A percentile compares a stretch with the other conserved stretches of the same genome.
phyloP scores from a whole-genome alignment of 2,329 filamentous ascomycete species.

The Sporothrix brasiliensis region DNA sequence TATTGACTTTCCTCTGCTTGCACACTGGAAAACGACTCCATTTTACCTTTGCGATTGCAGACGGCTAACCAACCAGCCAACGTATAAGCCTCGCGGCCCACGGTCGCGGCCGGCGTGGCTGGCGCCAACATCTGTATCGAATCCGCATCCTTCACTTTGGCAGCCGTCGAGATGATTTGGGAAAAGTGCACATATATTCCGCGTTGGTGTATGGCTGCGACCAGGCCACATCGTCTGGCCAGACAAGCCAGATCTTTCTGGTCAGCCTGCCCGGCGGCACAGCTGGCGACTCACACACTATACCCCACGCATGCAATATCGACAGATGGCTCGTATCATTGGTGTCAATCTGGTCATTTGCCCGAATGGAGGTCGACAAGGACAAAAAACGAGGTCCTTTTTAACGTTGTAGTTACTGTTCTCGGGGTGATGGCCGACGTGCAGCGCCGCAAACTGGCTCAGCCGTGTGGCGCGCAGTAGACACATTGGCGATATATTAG shows the following conservation, averaged over 20 bases:
- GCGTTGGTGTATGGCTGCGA: not conserved
- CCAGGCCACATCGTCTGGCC: not conserved
- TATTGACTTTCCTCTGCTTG: not conserved
- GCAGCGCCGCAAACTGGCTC: slow-evolving; percentile 9
- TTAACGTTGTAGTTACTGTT: slow-evolving; percentile 3
- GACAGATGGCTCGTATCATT: slow-evolving; percentile 2
- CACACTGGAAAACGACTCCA: not conserved
- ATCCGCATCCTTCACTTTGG: not conserved
- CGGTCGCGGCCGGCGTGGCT: slow-evolving; percentile 17
- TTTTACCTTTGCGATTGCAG: not conserved
- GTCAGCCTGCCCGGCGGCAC: slow-evolving; percentile 7
- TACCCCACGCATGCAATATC: slow-evolving; percentile 3
- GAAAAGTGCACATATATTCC: not conserved
- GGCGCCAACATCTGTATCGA: slow-evolving; percentile 7
- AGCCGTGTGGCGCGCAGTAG: slow-evolving; percentile 15
- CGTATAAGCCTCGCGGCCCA: slow-evolving; percentile 12
- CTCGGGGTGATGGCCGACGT: slow-evolving; percentile 11
- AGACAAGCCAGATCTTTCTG: not conserved
- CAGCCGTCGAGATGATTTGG: not conserved
- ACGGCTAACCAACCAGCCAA: not conserved
- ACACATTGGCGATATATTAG: slow-evolving; percentile 5
- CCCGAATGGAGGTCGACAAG: not conserved
- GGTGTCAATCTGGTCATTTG: slow-evolving; percentile 6
- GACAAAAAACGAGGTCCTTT: not conserved
- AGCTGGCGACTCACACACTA: slow-evolving; percentile 2